Evolutionary conservation across 2,329 filamentous ascomycete species (phyloP), one percentile per base, ranked within the genome.

Genomic region (Colletotrichum navitas): DNA sequence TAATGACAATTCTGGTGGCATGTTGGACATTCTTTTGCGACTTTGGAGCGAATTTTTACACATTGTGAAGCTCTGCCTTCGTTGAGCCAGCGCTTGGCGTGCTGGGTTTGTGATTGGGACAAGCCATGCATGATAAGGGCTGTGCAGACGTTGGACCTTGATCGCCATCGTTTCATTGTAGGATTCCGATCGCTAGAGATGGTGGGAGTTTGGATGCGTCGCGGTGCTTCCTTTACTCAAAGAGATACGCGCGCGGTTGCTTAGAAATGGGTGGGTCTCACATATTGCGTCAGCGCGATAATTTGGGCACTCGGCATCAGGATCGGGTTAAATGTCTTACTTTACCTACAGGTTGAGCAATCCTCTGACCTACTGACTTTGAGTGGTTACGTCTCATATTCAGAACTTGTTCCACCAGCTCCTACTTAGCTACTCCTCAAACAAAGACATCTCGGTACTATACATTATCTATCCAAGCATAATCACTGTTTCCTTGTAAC

Each of bases 171-270:
- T 26, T 51, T 18, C 14, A 18, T 51, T 7, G 8, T 14, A 16
- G 47, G 12, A 16, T 16, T 36, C 21, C 21, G 5, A n/a, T 12
- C 24, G 54, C 11, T 12, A 10, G 16, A 41, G 29, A 32, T 54
- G 29, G 14, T 54, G 29, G 10, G 18, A 16, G 8, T 34, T 1
- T 32, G 26, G 18, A 54, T 32, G 51, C 3, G 29, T 34, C 2
- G 18, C 18, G 16, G 14, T 21, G 16, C 6, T 34, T n/a, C 5
- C 21, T 11, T 24, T 36, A 2, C 52, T 14, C n/a, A 10, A 5
- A 55, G 14, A 26, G 54, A 58, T 58, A 36, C 68, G 43, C 69
- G 65, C 69, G 65, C 59, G 69, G 69, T 59, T 68, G 60, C 65
- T 72, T 68, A 72, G 32, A 64, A 68, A 63, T 56, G n/a, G 10